Base-by-base conservation (phyloP, 257 asterid genomes). In the Eustoma russellianum region DNA sequence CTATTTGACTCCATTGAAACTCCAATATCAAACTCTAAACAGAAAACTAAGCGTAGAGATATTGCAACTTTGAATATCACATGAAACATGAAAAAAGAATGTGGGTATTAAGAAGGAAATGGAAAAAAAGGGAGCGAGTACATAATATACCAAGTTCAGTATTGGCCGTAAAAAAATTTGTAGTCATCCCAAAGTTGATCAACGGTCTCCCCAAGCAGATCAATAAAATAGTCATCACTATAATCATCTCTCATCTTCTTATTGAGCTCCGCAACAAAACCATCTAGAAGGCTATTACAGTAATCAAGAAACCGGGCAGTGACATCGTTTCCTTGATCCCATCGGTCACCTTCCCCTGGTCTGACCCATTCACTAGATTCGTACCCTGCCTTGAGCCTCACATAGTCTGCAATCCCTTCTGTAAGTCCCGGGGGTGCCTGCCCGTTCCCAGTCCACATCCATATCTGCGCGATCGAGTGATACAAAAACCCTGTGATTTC, bases 311-410 rank as follows among this genome's bases (percentile, higher is more conserved):
- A 86, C 60, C 60, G 44, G 33, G 87, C 93, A 0, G 90, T 86
- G 5, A 82, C 83, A 1, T 78, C 90, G 10, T 82, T 80, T 3
- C 93, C 95, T 61, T 78, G 83, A 41, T 82, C 80, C 90, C 95
- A 82, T 51, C 64, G 66, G 46, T 70, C 50, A 4, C 95, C 93
- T 41, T 76, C 64, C 1, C 93, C 93, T 0, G 90, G 65, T 11
- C 51, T n/a, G 33, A 72, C 90, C 93, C 93, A 86, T 33, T 85
- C 82, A 28, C 86, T 56, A 0, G 95, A 83, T 10, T 63, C 80
- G 13, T 57, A 66, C 1, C 81, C 82, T 5, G 81, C 83, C 53
- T 62, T 80, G 13, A 83, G 62, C 79, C 91, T 73, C 40, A 85
- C 79, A 35, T 45, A 85, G 52, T 85, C 91, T 3, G 91, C 91